These are phyloP conservation scores for Xylaria sp. DNA, from an alignment of 2,329 filamentous ascomycete species.

Conservation along the genomic window DNA sequence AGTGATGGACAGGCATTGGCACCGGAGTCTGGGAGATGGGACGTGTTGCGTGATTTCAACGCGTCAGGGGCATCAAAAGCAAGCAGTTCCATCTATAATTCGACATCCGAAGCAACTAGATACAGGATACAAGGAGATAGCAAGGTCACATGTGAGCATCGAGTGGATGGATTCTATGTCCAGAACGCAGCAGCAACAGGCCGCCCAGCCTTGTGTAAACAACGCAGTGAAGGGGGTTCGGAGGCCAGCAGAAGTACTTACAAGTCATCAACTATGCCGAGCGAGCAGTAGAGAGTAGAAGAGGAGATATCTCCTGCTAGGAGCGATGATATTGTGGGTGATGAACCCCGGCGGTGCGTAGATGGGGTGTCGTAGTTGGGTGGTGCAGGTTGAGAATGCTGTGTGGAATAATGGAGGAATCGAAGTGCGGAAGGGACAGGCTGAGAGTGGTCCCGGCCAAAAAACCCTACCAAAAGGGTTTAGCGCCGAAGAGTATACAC, in stretches of 20 bases:
- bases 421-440: constrained; percentile 47
- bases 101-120: constrained; percentile 44
- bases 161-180: constrained; percentile 48
- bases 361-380: constrained; percentile 44
- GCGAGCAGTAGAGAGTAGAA: constrained; percentile 32
- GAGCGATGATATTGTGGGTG: constrained; percentile 38
- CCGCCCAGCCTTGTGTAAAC: constrained; percentile 46
- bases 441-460: constrained; percentile 37
- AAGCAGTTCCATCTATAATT: constrained; percentile 43
- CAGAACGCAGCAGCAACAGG: constrained; percentile 46
- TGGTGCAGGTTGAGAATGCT: constrained; percentile 44
- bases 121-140: constrained; percentile 42
- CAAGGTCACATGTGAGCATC: constrained; percentile 47
- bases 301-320: constrained; percentile 31
- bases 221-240: constrained; percentile 36
- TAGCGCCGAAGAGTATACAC: constrained; percentile 34
- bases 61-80: constrained; percentile 45
- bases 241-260: constrained; percentile 46
- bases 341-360: constrained; percentile 47
- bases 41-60: constrained; percentile 38
- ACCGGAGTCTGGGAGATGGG: constrained; percentile 39
- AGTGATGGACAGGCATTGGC: constrained; percentile 57
- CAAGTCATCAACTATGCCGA: constrained; percentile 49
- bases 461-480: constrained; percentile 35
- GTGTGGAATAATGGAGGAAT: constrained; percentile 49